Evolutionary conservation across 352 stramenopile genomes (phyloP).

Genomic region (Pythium volutum): DNA sequence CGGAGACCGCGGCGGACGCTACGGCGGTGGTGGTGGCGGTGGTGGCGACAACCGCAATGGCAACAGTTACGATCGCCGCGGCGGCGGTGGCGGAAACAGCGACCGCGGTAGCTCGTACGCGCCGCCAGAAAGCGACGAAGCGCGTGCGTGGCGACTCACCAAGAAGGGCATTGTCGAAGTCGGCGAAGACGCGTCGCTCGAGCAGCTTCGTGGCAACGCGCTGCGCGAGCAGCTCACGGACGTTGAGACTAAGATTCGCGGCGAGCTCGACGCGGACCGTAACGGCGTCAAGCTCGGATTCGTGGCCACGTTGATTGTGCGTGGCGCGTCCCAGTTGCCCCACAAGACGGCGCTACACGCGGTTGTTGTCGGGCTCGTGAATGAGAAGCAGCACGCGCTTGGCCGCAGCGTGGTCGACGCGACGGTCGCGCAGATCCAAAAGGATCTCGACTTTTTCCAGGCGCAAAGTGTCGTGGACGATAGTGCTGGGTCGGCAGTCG

Average conservation of each 20-base stretch:
- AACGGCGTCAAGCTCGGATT: slow-evolving; percentile 59
- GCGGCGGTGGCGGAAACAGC: slow-evolving; percentile 11
- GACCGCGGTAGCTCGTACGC: slow-evolving; percentile 11
- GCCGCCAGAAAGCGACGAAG: slow-evolving; percentile 54
- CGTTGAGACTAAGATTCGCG: slow-evolving; percentile 37
- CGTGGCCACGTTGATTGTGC: slow-evolving; percentile 53
- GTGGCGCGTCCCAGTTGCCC: slow-evolving; percentile 43
- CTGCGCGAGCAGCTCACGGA: slow-evolving; percentile 51
- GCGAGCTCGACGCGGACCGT: slow-evolving; percentile 48
- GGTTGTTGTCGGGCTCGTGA: slow-evolving; percentile 63
- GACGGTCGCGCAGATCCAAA: slow-evolving; percentile 39
- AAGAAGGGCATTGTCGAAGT: slow-evolving; percentile 79
- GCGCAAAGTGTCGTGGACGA: slow-evolving; percentile 21
- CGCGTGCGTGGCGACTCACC: slow-evolving; percentile 61
- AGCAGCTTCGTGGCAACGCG: slow-evolving; percentile 29
- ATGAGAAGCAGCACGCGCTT: slow-evolving; percentile 54
- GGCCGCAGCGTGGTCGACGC: slow-evolving; percentile 47
- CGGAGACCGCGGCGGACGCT: slow-evolving; percentile 36
- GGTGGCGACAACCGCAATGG: slow-evolving; percentile 34
- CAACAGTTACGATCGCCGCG: slow-evolving; percentile 19
- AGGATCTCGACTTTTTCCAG: slow-evolving; percentile 57
- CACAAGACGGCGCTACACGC: slow-evolving; percentile 77
- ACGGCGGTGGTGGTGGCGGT: slow-evolving; percentile 57
- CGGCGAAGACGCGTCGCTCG: slow-evolving; percentile 36
- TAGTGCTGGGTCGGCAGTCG: not conserved